These are phyloP conservation scores for Chamaecyparis obtusa DNA, from an alignment of 75 land plant species.

Conservation along the genomic window DNA sequence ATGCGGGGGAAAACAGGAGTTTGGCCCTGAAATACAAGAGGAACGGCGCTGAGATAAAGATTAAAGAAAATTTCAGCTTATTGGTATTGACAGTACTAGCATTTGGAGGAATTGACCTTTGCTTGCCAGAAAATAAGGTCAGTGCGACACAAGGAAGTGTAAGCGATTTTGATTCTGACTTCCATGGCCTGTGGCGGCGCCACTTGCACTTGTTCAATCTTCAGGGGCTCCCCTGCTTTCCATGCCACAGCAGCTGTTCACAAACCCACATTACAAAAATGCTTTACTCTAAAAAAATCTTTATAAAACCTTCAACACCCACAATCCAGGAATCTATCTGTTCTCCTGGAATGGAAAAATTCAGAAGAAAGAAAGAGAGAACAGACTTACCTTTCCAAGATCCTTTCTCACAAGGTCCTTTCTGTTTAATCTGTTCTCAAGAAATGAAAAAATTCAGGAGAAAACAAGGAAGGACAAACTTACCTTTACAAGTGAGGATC, in stretches of 20 bases:
- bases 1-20: constrained; percentile 53
- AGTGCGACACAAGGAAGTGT: constrained; percentile 35
- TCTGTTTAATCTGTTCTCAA: neutral
- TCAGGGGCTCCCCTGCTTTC: constrained; percentile 28
- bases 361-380: neutral
- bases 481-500: constrained; percentile 21
- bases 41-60: neutral
- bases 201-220: constrained; percentile 28
- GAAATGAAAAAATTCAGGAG: neutral
- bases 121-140: constrained; percentile 30
- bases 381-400: constrained; percentile 7
- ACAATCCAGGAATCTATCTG: neutral
- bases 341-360: neutral
- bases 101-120: constrained; percentile 15
- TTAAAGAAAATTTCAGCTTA: neutral
- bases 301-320: no score
- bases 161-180: constrained; percentile 29
- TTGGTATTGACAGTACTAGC: neutral
- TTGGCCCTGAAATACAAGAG: constrained; percentile 22
- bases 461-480: neutral
- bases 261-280: neutral
- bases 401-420: neutral
- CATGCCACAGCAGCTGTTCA: constrained; percentile 40
- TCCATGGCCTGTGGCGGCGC: constrained; percentile 38
- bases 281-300: neutral